phyloP scores from a whole-genome alignment of 352 stramenopile species.

The Pythium brachiatum region DNA sequence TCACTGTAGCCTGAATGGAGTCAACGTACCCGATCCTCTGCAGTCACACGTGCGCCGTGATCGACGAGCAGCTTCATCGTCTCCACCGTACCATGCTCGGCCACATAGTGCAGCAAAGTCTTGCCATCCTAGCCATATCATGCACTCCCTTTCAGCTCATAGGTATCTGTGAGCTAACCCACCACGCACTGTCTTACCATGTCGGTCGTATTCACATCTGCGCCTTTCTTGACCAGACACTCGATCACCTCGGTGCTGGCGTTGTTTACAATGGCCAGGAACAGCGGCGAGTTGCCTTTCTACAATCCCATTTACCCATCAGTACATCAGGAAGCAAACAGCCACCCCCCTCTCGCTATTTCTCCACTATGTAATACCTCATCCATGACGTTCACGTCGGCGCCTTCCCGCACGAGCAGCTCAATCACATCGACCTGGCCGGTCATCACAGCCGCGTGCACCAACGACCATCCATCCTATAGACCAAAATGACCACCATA shows the following conservation, averaged over 20 bases:
- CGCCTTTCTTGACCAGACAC: background rate
- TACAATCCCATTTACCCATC: background rate
- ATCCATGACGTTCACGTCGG: background rate
- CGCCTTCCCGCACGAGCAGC: conserved; percentile 6
- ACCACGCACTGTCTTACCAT: background rate
- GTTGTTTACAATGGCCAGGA: background rate
- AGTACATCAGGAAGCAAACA: no score
- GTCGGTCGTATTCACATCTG: background rate
- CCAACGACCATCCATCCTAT: conserved; percentile 21
- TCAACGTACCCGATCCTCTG: background rate
- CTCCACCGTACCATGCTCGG: background rate
- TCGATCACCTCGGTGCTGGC: background rate
- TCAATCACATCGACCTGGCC: conserved; percentile 4
- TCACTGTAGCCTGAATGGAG: no score
- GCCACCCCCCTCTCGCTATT: no score
- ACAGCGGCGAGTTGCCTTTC: background rate
- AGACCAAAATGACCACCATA: background rate
- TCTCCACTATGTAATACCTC: background rate
- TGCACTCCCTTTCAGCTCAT: background rate
- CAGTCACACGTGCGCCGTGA: background rate
- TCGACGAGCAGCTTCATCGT: background rate
- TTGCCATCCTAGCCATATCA: background rate
- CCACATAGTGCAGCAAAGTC: background rate
- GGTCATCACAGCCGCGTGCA: conserved; percentile 18
- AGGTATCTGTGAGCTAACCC: no score